Evolutionary conservation across 306 rosid genomes (phyloP), one percentile per base, ranked within the genome.

Genomic region (Senna siamea): DNA sequence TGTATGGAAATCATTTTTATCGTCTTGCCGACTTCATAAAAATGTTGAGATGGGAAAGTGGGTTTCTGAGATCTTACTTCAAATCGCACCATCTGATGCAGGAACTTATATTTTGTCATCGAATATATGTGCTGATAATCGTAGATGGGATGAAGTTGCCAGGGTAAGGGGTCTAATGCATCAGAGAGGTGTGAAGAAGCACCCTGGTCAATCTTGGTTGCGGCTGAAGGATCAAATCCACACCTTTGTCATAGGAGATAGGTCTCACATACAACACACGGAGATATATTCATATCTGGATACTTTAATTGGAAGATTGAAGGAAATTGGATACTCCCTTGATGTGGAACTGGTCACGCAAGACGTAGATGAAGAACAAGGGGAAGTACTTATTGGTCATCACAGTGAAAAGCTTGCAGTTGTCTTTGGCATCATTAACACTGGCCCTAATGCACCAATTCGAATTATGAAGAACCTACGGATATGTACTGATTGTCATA

Each of bases 181-280:
- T 64, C 68, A 68, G 55, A 89, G 90, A 87, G 89, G 91, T 64
- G 74, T 94, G 48, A 82, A 75, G 66, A 93, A 93, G 81, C 84
- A 83, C 52, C 93, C 91, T 0, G 96, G 97, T 56, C 94, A 87
- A 70, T 89, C 97, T 79, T 91, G 97, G 98, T 81, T 93, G 73
- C 90, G 86, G 71, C 74, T 86, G 61, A 89, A 84, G 75, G 85
- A 84, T 84, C 77, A 83, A 84, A 85, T 84, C 59, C 93, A 93
- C 76, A 72, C 84, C 35, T 89, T 89, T 70, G 50, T 84, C 76
- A 72, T 84, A 70, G 87, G 89, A 72, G 96, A 93, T 77, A 77
- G 80, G 81, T 83, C 87, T 11, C 93, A 89, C 57, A 84, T 85
- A 44, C 85, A 81, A 32, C 77, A 63, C 40, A 63, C 66, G 5